phyloP scores from a whole-genome alignment of 2,329 filamentous ascomycete genomes.

The Ophiostoma sp. region DNA sequence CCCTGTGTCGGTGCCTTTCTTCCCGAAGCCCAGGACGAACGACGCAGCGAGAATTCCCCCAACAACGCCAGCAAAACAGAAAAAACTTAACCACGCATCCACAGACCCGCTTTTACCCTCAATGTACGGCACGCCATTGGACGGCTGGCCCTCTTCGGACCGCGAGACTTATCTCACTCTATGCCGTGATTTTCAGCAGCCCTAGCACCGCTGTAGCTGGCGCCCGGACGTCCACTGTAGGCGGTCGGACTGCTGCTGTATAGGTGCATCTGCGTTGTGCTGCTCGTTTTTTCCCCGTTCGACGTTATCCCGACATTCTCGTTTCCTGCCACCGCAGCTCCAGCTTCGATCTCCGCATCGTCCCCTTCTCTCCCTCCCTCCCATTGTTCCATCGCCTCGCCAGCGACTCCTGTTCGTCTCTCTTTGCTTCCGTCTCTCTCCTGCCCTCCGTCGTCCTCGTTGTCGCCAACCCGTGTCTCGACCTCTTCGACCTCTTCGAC shows the following conservation, averaged over 20 bases:
- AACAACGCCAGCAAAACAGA: constrained; percentile 19
- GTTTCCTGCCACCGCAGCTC: constrained; percentile 12
- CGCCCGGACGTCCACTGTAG: not conserved
- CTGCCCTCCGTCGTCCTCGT: not conserved
- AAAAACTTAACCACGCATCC: constrained; percentile 20
- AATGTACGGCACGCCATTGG: constrained; percentile 16
- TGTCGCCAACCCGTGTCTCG: not conserved
- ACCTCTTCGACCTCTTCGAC: not conserved
- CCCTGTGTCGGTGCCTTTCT: constrained; percentile 22
- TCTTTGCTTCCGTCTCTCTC: constrained; percentile 4
- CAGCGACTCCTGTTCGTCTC: constrained; percentile 2
- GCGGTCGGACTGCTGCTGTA: constrained; percentile 3
- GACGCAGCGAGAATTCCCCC: constrained; percentile 21
- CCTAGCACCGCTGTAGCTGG: not conserved
- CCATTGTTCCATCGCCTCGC: not conserved
- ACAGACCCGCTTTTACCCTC: constrained; percentile 10
- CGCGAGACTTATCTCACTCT: constrained; percentile 14
- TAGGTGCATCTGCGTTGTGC: not conserved
- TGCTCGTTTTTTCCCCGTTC: constrained; percentile 16
- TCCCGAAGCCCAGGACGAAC: constrained; percentile 20
- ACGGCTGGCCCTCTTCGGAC: not conserved
- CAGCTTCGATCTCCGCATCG: constrained; percentile 14
- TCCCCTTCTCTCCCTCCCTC: not conserved
- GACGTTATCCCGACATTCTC: constrained; percentile 18
- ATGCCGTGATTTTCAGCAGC: not conserved